Base-by-base conservation (phyloP, 208 protist genomes). In the Leishmania martiniquensis region DNA sequence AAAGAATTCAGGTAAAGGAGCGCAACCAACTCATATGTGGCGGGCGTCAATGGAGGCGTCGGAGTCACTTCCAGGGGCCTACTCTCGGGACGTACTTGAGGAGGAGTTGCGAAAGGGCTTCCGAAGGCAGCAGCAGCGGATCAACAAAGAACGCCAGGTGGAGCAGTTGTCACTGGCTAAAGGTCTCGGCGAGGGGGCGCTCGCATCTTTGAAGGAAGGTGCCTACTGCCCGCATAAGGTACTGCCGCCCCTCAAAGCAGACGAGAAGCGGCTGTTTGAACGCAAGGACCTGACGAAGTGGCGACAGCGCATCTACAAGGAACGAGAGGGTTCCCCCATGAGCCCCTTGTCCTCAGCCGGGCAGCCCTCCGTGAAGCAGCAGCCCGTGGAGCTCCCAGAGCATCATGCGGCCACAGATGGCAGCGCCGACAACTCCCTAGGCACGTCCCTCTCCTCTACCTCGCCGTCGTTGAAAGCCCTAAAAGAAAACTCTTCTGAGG, bases 91-190 rank as follows among this genome's bases (percentile, higher is more conserved):
- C 60, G 81, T 55, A 37, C 75, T 92, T 22, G 75, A 94, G 32
- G 75, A 77, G 49, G 84, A 90, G 39, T 77, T 95, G n/a, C 77
- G 76, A 9, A 86, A 93, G 3, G 90, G 78, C 37, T 95, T 97
- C 82, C 88, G 85, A 1, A 72, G 81, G 34, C 69, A 86, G 22
- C 86, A 91, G 69, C 91, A 93, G 68, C 68, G 45, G 3, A 39
- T 84, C 22, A 67, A 79, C 17, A 84, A 81, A 25, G 76, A 87
- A 37, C 81, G 76, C 0, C 87, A 93, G 60, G 80, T 97, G 37
- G 79, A 93, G 29, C 79, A 89, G 5, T 69, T 95, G 7, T 81
- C 90, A 12, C 83, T 97, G 44, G 93, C 91, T 22, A 92, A 88
- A 71, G 93, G 93, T 25, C 80, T 97, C 25, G 93, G 93, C 60